Percentiles rank a stretch among this genome's conserved stretches.
Evolutionary conservation across 2,329 filamentous ascomycete genomes (phyloP).

Genomic region (Talaromyces sp.): DNA sequence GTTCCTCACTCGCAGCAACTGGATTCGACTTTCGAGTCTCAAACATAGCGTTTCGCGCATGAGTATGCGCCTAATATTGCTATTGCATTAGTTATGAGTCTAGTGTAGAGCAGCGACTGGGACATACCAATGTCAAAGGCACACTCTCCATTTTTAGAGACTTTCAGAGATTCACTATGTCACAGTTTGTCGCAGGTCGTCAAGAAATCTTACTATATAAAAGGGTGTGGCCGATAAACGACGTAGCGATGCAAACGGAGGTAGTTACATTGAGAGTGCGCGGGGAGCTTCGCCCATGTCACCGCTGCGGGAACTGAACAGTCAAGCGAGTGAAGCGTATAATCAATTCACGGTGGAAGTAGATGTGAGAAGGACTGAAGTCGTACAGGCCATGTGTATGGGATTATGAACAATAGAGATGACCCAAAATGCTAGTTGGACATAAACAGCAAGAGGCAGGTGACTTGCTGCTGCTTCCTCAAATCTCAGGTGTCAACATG

Average conservation of each 20-base stretch:
- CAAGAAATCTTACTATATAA: background rate
- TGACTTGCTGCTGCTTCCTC: background rate
- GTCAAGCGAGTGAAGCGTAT: background rate
- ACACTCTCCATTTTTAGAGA: slow-evolving; percentile 61
- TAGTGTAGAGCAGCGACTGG: slow-evolving; percentile 6
- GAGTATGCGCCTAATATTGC: slow-evolving; percentile 69
- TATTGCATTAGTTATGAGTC: slow-evolving; percentile 17
- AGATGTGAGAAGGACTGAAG: background rate
- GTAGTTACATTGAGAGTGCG: background rate
- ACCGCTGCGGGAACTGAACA: background rate
- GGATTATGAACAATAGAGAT: background rate
- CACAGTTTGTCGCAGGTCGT: background rate
- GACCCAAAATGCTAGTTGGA: background rate
- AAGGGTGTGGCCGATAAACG: background rate
- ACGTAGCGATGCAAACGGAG: background rate
- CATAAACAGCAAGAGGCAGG: background rate
- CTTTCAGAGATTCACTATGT: background rate
- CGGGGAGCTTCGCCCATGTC: background rate
- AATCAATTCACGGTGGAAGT: too few species aligned
- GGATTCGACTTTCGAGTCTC: slow-evolving; percentile 67
- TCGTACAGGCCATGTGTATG: background rate
- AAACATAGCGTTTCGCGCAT: slow-evolving; percentile 77
- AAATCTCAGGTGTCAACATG: background rate
- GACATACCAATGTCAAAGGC: slow-evolving; percentile 61
- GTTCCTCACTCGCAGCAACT: slow-evolving; percentile 79